phyloP scores from a whole-genome alignment of 2,329 filamentous ascomycete genomes.

The Fusarium sp. region DNA sequence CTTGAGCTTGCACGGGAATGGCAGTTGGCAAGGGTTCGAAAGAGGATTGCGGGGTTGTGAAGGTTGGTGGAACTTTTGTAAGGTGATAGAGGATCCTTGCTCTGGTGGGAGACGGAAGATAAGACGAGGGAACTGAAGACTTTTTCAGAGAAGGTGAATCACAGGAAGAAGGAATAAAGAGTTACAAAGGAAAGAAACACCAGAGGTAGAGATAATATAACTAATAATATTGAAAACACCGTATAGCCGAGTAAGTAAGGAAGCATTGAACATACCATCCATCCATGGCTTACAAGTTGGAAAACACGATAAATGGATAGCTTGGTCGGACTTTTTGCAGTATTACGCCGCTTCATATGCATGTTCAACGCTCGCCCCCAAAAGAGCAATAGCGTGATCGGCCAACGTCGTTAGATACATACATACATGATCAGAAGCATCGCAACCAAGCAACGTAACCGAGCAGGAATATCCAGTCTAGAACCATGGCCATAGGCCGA shows the following conservation, averaged over 20 bases:
- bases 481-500: background rate
- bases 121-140: slow-evolving; percentile 1
- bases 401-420: background rate
- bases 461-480: background rate
- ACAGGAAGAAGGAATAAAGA: background rate
- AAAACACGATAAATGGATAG: background rate
- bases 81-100: slow-evolving; percentile 20
- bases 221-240: background rate
- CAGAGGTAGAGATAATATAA: background rate
- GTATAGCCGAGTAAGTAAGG: background rate
- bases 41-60: slow-evolving; percentile 16
- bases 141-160: background rate
- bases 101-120: slow-evolving; percentile 3
- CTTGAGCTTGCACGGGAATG: slow-evolving; percentile 15
- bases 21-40: slow-evolving; percentile 5
- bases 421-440: slow-evolving; percentile 14
- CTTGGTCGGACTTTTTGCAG: slow-evolving; percentile 1
- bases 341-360: slow-evolving; percentile 23
- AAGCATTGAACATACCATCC: background rate
- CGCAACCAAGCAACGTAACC: slow-evolving; percentile 13
- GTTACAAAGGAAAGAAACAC: background rate
- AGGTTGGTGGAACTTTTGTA: slow-evolving; percentile 33
- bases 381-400: slow-evolving; percentile 30
- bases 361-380: background rate
- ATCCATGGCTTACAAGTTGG: background rate